phyloP scores from a whole-genome alignment of 2,329 filamentous ascomycete genomes.

The Exophiala sp. region DNA sequence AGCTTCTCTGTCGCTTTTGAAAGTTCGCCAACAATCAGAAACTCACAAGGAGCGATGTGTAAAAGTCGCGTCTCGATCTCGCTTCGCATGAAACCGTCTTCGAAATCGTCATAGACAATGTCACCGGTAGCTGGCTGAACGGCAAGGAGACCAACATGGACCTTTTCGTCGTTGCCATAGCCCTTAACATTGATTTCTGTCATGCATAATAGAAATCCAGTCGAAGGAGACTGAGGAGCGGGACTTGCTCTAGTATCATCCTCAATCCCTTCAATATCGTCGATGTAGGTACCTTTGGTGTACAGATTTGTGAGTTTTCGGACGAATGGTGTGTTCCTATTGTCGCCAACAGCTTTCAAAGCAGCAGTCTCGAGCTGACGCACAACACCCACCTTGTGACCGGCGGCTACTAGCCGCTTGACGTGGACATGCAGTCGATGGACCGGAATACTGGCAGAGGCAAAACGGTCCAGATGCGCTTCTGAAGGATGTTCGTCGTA shows the following conservation, averaged over 20 bases:
- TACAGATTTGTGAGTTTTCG: constrained; percentile 94
- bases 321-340: constrained; percentile 86
- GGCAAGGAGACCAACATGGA: constrained; percentile 84
- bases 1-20: constrained; percentile 91
- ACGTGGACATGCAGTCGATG: constrained; percentile 90
- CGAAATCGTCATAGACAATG: constrained; percentile 92
- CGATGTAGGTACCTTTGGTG: constrained; percentile 96
- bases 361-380: constrained; percentile 93
- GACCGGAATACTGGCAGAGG: constrained; percentile 91
- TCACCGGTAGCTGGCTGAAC: constrained; percentile 95
- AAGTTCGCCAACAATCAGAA: constrained; percentile 85
- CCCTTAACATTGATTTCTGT: constrained; percentile 79
- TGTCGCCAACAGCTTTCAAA: constrained; percentile 90
- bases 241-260: constrained; percentile 49
- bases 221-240: constrained; percentile 58
- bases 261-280: constrained; percentile 81
- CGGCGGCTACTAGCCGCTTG: constrained; percentile 84
- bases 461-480: constrained; percentile 86
- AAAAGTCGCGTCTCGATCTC: constrained; percentile 94
- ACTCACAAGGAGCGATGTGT: constrained; percentile 93
- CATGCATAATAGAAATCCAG: constrained; percentile 88
- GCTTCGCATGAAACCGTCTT: constrained; percentile 95
- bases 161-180: constrained; percentile 84
- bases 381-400: constrained; percentile 94
- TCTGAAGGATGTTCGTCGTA: constrained; percentile 94